These are phyloP conservation scores for Scutellaria minor DNA, from an alignment of 257 asterid species.

Conservation along the genomic window DNA sequence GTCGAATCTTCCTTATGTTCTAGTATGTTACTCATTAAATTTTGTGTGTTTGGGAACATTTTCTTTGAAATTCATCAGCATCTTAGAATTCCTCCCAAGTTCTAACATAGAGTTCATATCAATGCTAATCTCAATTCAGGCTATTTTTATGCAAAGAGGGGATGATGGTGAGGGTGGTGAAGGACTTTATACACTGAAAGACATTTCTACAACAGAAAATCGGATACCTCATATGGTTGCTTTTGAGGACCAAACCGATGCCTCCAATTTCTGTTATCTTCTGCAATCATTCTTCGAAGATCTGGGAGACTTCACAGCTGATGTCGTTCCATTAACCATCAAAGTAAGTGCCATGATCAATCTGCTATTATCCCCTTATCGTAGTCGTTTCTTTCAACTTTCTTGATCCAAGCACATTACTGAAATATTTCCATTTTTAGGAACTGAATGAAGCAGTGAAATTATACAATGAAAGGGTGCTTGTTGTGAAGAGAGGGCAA, in stretches of 20 bases:
- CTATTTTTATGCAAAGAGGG: conserved; percentile 61
- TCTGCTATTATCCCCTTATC: no score
- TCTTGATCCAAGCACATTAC: neutral
- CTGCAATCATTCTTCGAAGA: conserved; percentile 72
- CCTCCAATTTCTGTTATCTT: conserved; percentile 75
- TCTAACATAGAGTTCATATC: neutral
- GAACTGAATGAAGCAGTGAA: conserved; percentile 61
- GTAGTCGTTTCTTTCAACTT: neutral
- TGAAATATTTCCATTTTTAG: conserved; percentile 46
- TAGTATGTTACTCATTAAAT: conserved; percentile 53
- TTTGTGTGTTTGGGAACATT: neutral
- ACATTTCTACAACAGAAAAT: conserved; percentile 43
- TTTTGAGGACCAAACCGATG: conserved; percentile 84
- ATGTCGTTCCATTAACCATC: conserved; percentile 68
- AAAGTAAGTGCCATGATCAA: conserved; percentile 51
- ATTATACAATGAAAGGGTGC: conserved; percentile 44
- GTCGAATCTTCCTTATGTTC: conserved; percentile 77
- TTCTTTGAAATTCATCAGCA: neutral
- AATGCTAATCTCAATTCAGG: conserved; percentile 49
- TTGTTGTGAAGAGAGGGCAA: conserved; percentile 83
- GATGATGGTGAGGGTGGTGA: conserved; percentile 48
- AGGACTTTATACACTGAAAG: conserved; percentile 61
- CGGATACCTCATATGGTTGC: conserved; percentile 64
- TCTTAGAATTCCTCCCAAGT: neutral
- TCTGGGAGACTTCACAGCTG: conserved; percentile 65